Evolutionary conservation across 106 monocot genomes (phyloP).

Genomic region (Acanthochlamys bracteata): DNA sequence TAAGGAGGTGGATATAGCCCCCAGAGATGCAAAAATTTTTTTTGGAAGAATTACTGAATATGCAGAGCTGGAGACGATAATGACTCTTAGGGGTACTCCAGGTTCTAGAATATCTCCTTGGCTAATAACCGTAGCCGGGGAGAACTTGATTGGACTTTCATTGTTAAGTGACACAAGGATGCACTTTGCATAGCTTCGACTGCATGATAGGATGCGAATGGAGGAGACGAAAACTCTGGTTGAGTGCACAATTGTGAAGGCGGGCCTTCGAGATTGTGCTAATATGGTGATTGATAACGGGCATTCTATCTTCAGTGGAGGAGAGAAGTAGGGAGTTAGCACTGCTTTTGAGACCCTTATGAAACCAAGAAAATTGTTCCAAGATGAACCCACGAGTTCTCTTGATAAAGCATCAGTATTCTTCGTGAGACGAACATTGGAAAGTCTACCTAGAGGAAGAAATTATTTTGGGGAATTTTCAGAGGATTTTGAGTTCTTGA

Average conservation of each 20-base stretch:
- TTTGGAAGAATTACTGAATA: too few relatives aligned
- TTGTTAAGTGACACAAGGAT: constrained; percentile 70
- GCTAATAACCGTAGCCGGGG: too few relatives aligned
- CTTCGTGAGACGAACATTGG: constrained; percentile 1
- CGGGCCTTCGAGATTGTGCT: constrained; percentile 75
- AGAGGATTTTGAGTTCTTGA: too few relatives aligned
- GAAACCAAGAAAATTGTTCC: constrained; percentile 19
- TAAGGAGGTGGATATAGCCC: too few relatives aligned
- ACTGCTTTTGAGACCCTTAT: constrained; percentile 32
- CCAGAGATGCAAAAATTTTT: too few relatives aligned
- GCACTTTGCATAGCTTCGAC: constrained; percentile 54
- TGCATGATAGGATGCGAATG: constrained; percentile 53
- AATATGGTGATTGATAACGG: constrained; percentile 61
- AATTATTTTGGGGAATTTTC: too few relatives aligned
- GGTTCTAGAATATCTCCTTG: too few relatives aligned
- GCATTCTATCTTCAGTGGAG: constrained; percentile 58
- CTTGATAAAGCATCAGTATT: constrained; percentile 22
- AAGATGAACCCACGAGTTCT: constrained; percentile 44
- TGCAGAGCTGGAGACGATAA: too few relatives aligned
- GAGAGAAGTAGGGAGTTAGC: constrained; percentile 42
- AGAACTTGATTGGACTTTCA: constrained; percentile 60
- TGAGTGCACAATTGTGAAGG: constrained; percentile 59
- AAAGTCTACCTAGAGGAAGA: not conserved
- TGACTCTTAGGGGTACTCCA: too few relatives aligned
- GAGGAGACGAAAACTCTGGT: constrained; percentile 54